These are phyloP conservation scores for Monosporozyma solicola DNA, from an alignment of 805 yeast genomes.

Conservation along the genomic window DNA sequence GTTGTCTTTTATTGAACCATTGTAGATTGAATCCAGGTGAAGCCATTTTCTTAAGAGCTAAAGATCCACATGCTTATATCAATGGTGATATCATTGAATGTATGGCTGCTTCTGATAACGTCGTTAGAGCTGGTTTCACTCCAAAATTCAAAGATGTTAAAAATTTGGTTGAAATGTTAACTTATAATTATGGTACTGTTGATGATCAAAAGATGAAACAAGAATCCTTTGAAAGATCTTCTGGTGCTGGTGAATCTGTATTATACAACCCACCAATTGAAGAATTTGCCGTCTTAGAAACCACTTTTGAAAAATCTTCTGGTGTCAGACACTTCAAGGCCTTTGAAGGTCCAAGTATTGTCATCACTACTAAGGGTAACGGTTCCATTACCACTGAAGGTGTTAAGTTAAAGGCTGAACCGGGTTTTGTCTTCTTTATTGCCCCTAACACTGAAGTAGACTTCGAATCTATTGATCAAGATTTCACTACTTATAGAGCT, in stretches of 20 bases:
- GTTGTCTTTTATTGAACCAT: conserved; percentile 86
- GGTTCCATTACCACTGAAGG: conserved; percentile 46
- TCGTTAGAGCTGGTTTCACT: conserved; percentile 98
- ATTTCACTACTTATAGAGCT: conserved; percentile 82
- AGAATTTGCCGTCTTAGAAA: conserved; percentile 89
- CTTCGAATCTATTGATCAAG: conserved; percentile 41
- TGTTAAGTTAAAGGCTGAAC: conserved; percentile 40
- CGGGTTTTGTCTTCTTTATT: conserved; percentile 79
- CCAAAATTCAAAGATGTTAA: conserved; percentile 96
- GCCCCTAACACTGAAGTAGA: conserved; percentile 68
- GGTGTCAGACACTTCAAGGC: conserved; percentile 48
- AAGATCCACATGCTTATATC: conserved; percentile 97
- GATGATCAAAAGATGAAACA: conserved; percentile 88
- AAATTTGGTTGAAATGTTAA: conserved; percentile 82
- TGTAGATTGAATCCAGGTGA: conserved; percentile 77
- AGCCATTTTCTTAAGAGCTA: conserved; percentile 93
- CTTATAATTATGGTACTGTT: conserved; percentile 81
- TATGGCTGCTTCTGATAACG: conserved; percentile 99
- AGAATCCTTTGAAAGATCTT: conserved; percentile 38
- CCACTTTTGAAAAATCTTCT: conserved; percentile 43
- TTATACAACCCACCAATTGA: conserved; percentile 94
- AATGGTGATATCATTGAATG: conserved; percentile 97
- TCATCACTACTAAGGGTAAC: conserved; percentile 73
- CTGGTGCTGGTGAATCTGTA: conserved; percentile 57
- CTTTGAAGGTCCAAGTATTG: conserved; percentile 79